These are phyloP conservation scores for Aspergillus ellipticus DNA, from an alignment of 495 filamentous ascomycete genomes.

Conservation along the genomic window DNA sequence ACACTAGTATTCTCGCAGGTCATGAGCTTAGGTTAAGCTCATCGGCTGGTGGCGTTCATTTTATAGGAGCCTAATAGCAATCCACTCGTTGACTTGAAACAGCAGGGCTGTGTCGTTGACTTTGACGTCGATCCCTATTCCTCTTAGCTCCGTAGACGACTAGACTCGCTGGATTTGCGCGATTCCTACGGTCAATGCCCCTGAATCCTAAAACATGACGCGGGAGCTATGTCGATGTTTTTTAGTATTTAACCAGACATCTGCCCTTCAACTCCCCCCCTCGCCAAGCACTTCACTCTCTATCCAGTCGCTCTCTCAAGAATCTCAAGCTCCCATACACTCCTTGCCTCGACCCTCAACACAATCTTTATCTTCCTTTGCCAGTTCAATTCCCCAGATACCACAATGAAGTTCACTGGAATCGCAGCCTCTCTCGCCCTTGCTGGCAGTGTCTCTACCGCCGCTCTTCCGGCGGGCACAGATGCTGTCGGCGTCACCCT, in stretches of 20 bases:
- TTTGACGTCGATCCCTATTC: background rate
- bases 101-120: background rate
- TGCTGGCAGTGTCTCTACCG: slow-evolving; percentile 22
- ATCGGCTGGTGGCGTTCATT: background rate
- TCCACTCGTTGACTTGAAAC: background rate
- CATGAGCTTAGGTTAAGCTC: background rate
- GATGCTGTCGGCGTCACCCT: slow-evolving; percentile 5
- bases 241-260: slow-evolving; percentile 24
- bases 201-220: slow-evolving; percentile 1
- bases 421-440: slow-evolving; percentile 24
- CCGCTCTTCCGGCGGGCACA: slow-evolving; percentile 18
- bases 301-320: slow-evolving; percentile 21
- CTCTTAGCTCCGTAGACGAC: background rate
- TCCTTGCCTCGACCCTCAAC: slow-evolving; percentile 13
- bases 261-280: slow-evolving; percentile 3
- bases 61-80: background rate
- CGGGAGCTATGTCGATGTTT: background rate
- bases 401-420: slow-evolving; percentile 43
- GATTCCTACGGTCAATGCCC: background rate
- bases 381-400: slow-evolving; percentile 6
- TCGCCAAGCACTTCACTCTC: slow-evolving; percentile 22
- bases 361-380: slow-evolving; percentile 7
- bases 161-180: background rate
- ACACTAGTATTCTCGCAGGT: background rate
- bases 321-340: slow-evolving; percentile 17